These are phyloP conservation scores for Neurospora discreta DNA, from an alignment of 495 filamentous ascomycete species.

Conservation along the genomic window DNA sequence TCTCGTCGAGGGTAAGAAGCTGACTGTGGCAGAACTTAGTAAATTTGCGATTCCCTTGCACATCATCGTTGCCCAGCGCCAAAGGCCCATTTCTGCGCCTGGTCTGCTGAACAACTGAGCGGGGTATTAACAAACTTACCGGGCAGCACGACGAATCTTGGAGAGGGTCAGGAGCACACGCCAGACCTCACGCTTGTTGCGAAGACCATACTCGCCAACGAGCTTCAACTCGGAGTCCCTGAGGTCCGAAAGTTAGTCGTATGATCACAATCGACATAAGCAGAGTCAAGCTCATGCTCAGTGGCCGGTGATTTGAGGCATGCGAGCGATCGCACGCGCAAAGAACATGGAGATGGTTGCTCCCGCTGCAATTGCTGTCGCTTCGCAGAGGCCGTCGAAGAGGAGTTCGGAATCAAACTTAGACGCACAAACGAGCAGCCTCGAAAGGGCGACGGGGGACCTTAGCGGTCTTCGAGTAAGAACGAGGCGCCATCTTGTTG, in stretches of 20 bases:
- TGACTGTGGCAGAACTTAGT: slow-evolving; percentile 49
- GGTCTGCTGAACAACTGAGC: neutral
- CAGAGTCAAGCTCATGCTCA: slow-evolving; percentile 95
- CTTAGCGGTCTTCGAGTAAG: slow-evolving; percentile 98
- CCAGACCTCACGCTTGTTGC: slow-evolving; percentile 99
- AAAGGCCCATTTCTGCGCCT: neutral
- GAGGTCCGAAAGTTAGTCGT: slow-evolving; percentile 35
- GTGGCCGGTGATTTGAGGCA: slow-evolving; percentile 64
- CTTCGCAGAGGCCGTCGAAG: slow-evolving; percentile 21
- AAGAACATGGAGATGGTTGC: neutral
- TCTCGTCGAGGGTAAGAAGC: slow-evolving; percentile 98
- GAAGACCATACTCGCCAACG: slow-evolving; percentile 97
- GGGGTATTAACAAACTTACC: slow-evolving; percentile 47
- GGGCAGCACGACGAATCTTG: slow-evolving; percentile 99
- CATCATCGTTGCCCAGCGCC: neutral
- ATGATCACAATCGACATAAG: slow-evolving; percentile 74
- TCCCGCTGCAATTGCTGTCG: slow-evolving; percentile 39
- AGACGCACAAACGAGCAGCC: slow-evolving; percentile 87
- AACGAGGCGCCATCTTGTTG: slow-evolving; percentile 42
- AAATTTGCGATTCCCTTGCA: neutral
- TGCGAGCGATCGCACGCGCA: slow-evolving; percentile 7
- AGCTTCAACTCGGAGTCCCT: slow-evolving; percentile 99
- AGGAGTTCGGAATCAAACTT: slow-evolving; percentile 15
- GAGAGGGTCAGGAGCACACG: slow-evolving; percentile 97
- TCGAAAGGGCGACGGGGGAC: slow-evolving; percentile 83